Base-by-base conservation (phyloP, 148 eudicot genomes). In the Nepenthes gracilis region DNA sequence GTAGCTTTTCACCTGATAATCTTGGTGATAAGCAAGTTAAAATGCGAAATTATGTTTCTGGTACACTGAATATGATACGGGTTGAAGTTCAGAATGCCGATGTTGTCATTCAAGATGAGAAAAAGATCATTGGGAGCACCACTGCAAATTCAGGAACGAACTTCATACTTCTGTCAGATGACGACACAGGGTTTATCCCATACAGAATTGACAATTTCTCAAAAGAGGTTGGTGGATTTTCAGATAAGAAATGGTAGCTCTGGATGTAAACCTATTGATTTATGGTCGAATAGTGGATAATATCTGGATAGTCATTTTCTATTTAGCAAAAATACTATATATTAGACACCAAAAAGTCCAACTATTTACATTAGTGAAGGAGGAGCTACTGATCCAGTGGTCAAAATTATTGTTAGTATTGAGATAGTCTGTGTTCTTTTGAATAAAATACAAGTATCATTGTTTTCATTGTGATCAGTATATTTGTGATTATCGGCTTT, bases 41-140 rank as follows among this genome's bases (percentile, higher is more conserved):
- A 75, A 80, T 89, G 87, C 81, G 87, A 32, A 89, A 89, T 74
- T 78, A 80, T 75, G 71, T 80, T 51, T 74, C 89, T 62, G 80
- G 89, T 69, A 83, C 80, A 33, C 76, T 78, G 37, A 75, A 68
- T 70, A 83, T 93, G 82, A 68, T 93, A 54, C 84, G 97, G 35
- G 81, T 89, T 59, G 99, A 93, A 72, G 99, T 93, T 62, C 95
- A 83, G 73, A 93, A 77, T 81, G 97, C 97, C 60, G 92, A 93
- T 81, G 76, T 73, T 58, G 71, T 76, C 65, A 64, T 79, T 70
- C 80, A 68, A 71, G 87, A 93, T 67, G 89, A 82, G 60, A 23
- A 23, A 23, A 79, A 81, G 73, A 74, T 81, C 35, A 77, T 80
- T 55, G 91, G 89, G 47, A 77, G 79, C 71, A 63, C 78, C 50